Evolutionary conservation across 2,329 filamentous ascomycete genomes (phyloP).

Genomic region (Paraphoma chrysanthemicola): DNA sequence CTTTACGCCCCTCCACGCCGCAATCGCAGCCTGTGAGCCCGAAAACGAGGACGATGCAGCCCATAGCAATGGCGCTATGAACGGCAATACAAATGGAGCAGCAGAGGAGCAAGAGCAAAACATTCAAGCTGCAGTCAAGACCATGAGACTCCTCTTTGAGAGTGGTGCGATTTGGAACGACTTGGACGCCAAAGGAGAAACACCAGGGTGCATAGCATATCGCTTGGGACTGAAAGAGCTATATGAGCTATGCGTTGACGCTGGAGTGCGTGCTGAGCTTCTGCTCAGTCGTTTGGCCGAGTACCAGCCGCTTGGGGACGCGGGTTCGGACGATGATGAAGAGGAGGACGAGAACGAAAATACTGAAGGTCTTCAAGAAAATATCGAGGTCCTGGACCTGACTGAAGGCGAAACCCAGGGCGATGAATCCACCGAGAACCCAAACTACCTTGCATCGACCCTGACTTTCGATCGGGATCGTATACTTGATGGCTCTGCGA

Average conservation of each 20-base stretch:
- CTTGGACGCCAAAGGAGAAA: constrained; percentile 84
- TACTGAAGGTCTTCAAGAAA: constrained; percentile 27
- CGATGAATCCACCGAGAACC: constrained; percentile 51
- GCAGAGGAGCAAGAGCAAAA: constrained; percentile 44
- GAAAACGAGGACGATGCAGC: constrained; percentile 39
- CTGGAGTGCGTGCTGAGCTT: constrained; percentile 88
- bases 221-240: constrained; percentile 71
- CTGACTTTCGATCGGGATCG: constrained; percentile 57
- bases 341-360: constrained; percentile 53
- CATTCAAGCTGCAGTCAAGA: constrained; percentile 66
- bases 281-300: constrained; percentile 81
- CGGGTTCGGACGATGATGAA: constrained; percentile 58
- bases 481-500: constrained; percentile 56
- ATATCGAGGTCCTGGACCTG: constrained; percentile 34
- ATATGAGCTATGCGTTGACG: constrained; percentile 85
- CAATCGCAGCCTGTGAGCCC: constrained; percentile 70
- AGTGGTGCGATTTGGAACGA: constrained; percentile 98
- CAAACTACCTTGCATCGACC: constrained; percentile 56
- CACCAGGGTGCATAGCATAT: constrained; percentile 84
- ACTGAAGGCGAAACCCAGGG: constrained; percentile 28
- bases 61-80: constrained; percentile 33
- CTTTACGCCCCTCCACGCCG: constrained; percentile 87
- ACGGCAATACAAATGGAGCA: constrained; percentile 28
- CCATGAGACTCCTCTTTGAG: constrained; percentile 78
- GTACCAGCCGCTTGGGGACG: constrained; percentile 75